phyloP scores from a whole-genome alignment of 1,284 basidiomycete species.

The Ganoderma sinense region DNA sequence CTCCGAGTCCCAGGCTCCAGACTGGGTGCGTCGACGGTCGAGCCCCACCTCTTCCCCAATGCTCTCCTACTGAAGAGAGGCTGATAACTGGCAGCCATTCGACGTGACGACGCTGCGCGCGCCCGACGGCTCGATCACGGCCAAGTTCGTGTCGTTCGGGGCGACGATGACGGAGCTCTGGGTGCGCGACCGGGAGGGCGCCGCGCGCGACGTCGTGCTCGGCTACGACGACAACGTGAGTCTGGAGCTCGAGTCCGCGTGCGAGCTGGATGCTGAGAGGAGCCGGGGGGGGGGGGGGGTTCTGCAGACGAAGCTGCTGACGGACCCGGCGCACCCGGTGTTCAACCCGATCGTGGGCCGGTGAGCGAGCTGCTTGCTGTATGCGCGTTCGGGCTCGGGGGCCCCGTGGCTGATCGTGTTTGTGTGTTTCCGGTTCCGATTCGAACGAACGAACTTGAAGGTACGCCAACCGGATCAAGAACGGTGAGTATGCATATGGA shows the following conservation, averaged over 20 bases:
- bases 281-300: not conserved
- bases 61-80: not conserved
- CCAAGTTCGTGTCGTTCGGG: constrained; percentile 61
- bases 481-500: constrained; percentile 43
- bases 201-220: constrained; percentile 54
- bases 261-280: not conserved
- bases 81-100: constrained; percentile 49
- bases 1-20: constrained; percentile 14
- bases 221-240: constrained; percentile 62
- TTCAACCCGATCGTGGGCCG: constrained; percentile 59
- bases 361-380: constrained; percentile 34
- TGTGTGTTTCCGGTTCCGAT: not conserved
- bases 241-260: not conserved
- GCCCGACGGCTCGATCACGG: constrained; percentile 59
- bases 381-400: too few species aligned
- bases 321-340: constrained; percentile 56
- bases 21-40: constrained; percentile 22
- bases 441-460: constrained; percentile 41
- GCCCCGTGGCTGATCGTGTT: not conserved
- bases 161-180: constrained; percentile 59
- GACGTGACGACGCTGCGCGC: constrained; percentile 55
- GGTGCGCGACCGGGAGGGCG: constrained; percentile 57
- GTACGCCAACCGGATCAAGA: constrained; percentile 61
- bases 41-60: not conserved
- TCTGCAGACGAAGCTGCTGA: constrained; percentile 44